Evolutionary conservation across 2,329 filamentous ascomycete genomes (phyloP).

Genomic region (Coniochaeta sp.): DNA sequence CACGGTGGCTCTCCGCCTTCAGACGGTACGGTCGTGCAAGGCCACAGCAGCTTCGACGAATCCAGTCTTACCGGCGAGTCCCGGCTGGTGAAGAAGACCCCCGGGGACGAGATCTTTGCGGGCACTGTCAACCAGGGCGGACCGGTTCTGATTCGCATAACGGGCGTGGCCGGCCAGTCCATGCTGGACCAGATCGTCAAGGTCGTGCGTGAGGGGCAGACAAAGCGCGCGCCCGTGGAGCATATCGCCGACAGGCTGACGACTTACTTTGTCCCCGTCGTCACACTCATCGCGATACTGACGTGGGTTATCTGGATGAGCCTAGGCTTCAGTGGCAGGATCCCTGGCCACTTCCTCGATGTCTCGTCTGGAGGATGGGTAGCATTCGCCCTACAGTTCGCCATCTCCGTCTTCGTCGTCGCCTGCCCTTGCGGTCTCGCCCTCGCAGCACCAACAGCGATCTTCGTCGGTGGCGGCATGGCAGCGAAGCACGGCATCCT

Average conservation of each 20-base stretch:
- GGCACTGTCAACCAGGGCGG: slow-evolving; percentile 68
- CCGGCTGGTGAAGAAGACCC: slow-evolving; percentile 53
- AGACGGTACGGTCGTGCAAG: slow-evolving; percentile 63
- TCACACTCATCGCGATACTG: slow-evolving; percentile 60
- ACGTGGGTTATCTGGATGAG: slow-evolving; percentile 69
- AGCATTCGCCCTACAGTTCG: slow-evolving; percentile 71
- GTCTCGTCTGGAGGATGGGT: slow-evolving; percentile 56
- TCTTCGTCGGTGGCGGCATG: slow-evolving; percentile 75
- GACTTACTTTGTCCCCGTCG: slow-evolving; percentile 68
- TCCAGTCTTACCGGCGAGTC: slow-evolving; percentile 83
- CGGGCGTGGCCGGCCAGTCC: slow-evolving; percentile 58
- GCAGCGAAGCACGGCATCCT: slow-evolving; percentile 75
- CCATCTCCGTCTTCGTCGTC: slow-evolving; percentile 81
- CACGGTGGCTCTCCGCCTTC: slow-evolving; percentile 79
- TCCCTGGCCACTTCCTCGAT: slow-evolving; percentile 51
- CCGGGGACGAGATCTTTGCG: slow-evolving; percentile 60
- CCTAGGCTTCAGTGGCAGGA: slow-evolving; percentile 50
- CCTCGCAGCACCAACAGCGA: slow-evolving; percentile 77
- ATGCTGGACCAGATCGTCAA: slow-evolving; percentile 77
- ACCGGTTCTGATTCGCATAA: slow-evolving; percentile 57
- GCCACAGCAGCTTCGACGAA: slow-evolving; percentile 72
- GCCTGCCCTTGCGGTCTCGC: slow-evolving; percentile 81
- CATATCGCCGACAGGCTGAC: slow-evolving; percentile 67
- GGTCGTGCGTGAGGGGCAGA: slow-evolving; percentile 71
- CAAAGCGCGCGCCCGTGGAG: slow-evolving; percentile 68